Evolutionary conservation across 140 eudicot species (phyloP).

Genomic region (Oenanthe javanica): DNA sequence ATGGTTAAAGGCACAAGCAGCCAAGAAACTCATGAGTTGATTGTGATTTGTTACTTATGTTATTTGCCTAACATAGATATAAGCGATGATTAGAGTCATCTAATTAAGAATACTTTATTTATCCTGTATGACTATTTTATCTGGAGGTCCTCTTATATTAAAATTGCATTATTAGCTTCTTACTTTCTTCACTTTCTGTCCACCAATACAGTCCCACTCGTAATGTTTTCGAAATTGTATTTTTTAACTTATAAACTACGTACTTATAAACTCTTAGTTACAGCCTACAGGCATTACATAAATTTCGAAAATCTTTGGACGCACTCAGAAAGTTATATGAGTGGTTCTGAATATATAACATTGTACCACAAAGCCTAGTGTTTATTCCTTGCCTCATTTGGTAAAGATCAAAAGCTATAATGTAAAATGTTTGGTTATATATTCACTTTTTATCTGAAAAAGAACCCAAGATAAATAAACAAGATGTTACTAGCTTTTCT

Average conservation of each 20-base stretch:
- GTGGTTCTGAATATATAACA: background rate
- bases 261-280: no score
- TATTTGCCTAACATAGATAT: background rate
- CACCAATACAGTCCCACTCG: background rate
- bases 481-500: no score
- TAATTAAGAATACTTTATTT: background rate
- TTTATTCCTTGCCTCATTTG: background rate
- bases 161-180: background rate
- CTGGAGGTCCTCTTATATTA: background rate
- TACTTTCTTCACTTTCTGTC: background rate
- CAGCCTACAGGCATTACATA: no score
- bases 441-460: background rate
- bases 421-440: background rate
- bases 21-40: background rate
- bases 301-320: no score
- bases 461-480: background rate
- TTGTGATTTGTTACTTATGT: background rate
- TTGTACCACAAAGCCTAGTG: background rate
- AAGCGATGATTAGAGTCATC: background rate
- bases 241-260: no score
- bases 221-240: no score
- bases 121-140: background rate
- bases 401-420: background rate
- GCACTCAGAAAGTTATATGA: background rate
- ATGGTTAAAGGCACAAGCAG: background rate